Evolutionary conservation across 495 filamentous ascomycete species (phyloP).

Genomic region (Usnea hakonensis): DNA sequence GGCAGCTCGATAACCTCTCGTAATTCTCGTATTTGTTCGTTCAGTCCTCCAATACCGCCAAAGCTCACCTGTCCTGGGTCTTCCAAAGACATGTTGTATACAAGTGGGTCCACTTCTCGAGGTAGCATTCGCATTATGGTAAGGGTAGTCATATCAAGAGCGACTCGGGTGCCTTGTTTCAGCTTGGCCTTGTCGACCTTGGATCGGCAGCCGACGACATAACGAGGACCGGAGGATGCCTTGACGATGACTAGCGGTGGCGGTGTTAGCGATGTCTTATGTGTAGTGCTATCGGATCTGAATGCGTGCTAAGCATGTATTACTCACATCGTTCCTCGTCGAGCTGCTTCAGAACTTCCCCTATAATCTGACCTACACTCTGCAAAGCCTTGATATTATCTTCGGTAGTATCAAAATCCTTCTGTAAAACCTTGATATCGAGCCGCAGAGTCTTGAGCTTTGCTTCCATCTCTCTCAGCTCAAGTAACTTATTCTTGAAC

Average conservation of each 20-base stretch:
- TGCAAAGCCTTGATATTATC: slow-evolving; percentile 99
- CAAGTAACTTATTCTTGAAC: slow-evolving; percentile 87
- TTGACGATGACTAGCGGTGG: slow-evolving; percentile 59
- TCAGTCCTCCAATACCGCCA: slow-evolving; percentile 96
- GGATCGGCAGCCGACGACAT: slow-evolving; percentile 96
- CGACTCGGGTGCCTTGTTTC: slow-evolving; percentile 96
- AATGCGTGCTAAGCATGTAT: neutral
- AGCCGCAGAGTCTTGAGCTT: slow-evolving; percentile 86
- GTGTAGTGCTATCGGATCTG: neutral
- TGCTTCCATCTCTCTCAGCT: slow-evolving; percentile 96
- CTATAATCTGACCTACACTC: slow-evolving; percentile 98
- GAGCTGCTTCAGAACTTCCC: slow-evolving; percentile 96
- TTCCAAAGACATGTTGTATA: slow-evolving; percentile 99
- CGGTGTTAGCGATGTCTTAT: slow-evolving; percentile 5
- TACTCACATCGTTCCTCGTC: slow-evolving; percentile 95
- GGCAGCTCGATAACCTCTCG: slow-evolving; percentile 97
- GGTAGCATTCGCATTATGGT: slow-evolving; percentile 99
- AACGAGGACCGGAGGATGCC: slow-evolving; percentile 93
- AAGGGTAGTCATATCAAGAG: slow-evolving; percentile 98
- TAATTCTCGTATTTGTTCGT: slow-evolving; percentile 97
- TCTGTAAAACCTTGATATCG: slow-evolving; percentile 91
- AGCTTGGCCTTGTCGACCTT: slow-evolving; percentile 96
- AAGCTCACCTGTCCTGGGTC: slow-evolving; percentile 98
- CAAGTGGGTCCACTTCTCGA: slow-evolving; percentile 94
- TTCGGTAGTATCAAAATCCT: slow-evolving; percentile 92